These are phyloP conservation scores for Diaporthe citriasiana DNA, from an alignment of 2,329 filamentous ascomycete species.

Conservation along the genomic window DNA sequence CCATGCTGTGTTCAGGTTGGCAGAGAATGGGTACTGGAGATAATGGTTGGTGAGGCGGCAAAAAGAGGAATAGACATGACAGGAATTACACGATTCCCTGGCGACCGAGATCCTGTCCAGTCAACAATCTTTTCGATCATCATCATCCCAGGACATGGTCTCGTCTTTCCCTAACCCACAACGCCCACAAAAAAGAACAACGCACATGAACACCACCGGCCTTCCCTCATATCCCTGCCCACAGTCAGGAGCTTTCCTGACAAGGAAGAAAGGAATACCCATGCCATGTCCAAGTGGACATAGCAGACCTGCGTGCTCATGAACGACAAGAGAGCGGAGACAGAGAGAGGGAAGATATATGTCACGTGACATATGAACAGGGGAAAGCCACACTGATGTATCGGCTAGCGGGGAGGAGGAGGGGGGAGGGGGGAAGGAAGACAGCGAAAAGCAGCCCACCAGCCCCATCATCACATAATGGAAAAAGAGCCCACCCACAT, in stretches of 20 bases:
- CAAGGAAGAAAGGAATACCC: not conserved
- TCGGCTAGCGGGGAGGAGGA: not conserved
- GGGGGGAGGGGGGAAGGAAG: conserved; percentile 18
- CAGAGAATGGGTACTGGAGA: not conserved
- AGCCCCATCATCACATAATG: conserved; percentile 39
- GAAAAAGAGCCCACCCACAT: conserved; percentile 15
- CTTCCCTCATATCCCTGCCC: no score
- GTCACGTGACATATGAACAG: conserved; percentile 40
- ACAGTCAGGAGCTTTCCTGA: not conserved
- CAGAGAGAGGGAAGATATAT: not conserved
- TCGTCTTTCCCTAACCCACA: no score
- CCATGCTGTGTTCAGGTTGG: not conserved
- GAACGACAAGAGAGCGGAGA: not conserved
- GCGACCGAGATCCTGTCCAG: no score
- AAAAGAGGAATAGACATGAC: not conserved
- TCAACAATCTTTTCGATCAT: not conserved
- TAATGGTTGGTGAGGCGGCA: not conserved
- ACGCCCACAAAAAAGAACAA: no score
- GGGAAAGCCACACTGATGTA: conserved; percentile 5
- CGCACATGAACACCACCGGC: not conserved
- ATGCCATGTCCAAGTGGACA: not conserved
- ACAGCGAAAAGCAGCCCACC: conserved; percentile 13
- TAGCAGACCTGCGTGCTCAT: not conserved
- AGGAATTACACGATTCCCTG: not conserved
- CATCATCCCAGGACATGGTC: no score